Evolutionary conservation across 371 early-diverging fungal genomes (phyloP), one percentile per base, ranked within the genome.

Genomic region (Mucor sp.): DNA sequence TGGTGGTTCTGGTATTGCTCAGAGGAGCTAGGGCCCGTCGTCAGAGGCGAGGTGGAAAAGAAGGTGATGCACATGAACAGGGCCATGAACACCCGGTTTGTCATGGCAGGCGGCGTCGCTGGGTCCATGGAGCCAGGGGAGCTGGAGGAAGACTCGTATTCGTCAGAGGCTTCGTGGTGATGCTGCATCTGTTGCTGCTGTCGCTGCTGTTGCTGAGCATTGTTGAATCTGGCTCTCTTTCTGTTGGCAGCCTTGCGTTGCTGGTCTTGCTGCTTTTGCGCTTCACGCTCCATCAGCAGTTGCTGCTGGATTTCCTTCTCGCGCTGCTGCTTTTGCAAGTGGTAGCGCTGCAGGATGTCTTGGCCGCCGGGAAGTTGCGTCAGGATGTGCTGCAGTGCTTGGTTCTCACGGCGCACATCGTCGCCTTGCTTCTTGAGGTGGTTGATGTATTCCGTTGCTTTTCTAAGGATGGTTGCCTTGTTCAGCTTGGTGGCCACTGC

Each of bases 391-490:
- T 82, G 79, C 14, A 90, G 74, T 12, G 77, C 72, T 2, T 72
- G 74, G 44, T 88, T 87, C 64, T 90, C 89, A 6, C 66, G 67
- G 47, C 79, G 71, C 30, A 84, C 59, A 28, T 78, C 71, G 19
- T 82, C 76, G 61, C 88, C 85, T 67, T 63, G 82, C 12, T 81
- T 75, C 50, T 90, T 88, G 35, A 96, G 77, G 62, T 92, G 82
- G 33, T 85, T 73, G 48, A 96, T 95, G 74, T 96, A 95, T 69
- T 96, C 95, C 2, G 95, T 94, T 0, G 94, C 90, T 69, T 94
- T 94, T 39, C 92, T 84, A 65, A 96, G 70, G 43, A 96, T 91
- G 0, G 95, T 94, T 2, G 96, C 96, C 76, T 96, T 96, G 85
- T 95, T 95, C 28, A 93, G 84, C 64, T 94, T 95, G 17, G 90